These are phyloP conservation scores for Vickermania ingenoplastis DNA, from an alignment of 208 protist genomes.

Conservation along the genomic window DNA sequence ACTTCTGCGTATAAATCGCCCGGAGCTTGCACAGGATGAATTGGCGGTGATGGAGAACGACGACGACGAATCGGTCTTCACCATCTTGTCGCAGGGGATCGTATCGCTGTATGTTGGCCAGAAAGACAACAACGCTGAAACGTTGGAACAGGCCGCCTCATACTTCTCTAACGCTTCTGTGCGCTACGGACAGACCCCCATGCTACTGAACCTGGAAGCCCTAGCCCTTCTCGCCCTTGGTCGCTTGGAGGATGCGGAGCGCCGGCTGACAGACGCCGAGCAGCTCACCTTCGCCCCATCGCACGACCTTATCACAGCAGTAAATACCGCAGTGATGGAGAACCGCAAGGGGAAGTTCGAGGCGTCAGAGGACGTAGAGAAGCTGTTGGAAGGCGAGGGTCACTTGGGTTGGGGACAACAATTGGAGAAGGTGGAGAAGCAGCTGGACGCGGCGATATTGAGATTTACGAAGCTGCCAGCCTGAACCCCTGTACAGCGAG, in stretches of 20 bases:
- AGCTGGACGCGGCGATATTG: constrained; percentile 43
- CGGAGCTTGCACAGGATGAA: constrained; percentile 61
- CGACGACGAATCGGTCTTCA: constrained; percentile 73
- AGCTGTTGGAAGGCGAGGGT: constrained; percentile 14
- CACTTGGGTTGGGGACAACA: constrained; percentile 26
- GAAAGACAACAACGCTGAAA: constrained; percentile 16
- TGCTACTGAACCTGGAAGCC: constrained; percentile 68
- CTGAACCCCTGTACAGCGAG: too few species aligned
- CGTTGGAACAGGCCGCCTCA: constrained; percentile 32
- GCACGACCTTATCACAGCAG: background rate
- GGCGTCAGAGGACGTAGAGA: constrained; percentile 50
- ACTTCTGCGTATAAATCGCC: constrained; percentile 57
- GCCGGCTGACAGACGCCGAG: constrained; percentile 53
- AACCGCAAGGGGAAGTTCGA: background rate
- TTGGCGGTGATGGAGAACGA: constrained; percentile 69
- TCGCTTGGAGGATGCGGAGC: constrained; percentile 61
- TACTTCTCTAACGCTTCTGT: constrained; percentile 67
- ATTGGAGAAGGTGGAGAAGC: constrained; percentile 17
- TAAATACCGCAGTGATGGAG: background rate
- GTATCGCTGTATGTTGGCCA: constrained; percentile 50
- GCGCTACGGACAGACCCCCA: constrained; percentile 57
- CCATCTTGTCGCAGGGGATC: constrained; percentile 55
- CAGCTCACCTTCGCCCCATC: background rate
- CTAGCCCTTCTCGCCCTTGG: constrained; percentile 57
- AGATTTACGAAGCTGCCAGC: too few species aligned